phyloP scores from a whole-genome alignment of 176 grass and related monocot genomes.

The Cenchrus americanus region DNA sequence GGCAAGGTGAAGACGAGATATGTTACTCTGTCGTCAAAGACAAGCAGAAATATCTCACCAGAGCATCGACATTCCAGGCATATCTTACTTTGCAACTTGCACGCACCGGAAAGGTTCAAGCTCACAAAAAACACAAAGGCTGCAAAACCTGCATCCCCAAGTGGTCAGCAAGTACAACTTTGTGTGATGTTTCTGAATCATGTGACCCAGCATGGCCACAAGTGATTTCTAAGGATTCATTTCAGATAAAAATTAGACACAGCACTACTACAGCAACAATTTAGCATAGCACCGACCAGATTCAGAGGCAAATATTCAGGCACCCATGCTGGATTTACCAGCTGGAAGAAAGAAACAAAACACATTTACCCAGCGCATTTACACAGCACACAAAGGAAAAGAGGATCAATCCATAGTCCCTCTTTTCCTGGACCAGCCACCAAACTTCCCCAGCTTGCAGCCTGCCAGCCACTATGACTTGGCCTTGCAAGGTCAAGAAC shows the following conservation, averaged over 20 bases:
- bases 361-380: background rate
- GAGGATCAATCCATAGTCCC: background rate
- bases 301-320: constrained; percentile 39
- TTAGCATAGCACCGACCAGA: constrained; percentile 14
- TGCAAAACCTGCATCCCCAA: constrained; percentile 9
- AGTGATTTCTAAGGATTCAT: background rate
- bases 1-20: background rate
- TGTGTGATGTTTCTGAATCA: constrained; percentile 14
- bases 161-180: background rate
- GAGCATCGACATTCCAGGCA: constrained; percentile 17
- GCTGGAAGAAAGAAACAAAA: background rate
- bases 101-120: background rate
- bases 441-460: background rate
- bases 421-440: background rate
- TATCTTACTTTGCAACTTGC: constrained; percentile 14
- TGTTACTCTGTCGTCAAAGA: background rate
- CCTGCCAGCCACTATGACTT: background rate
- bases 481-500: constrained; percentile 74
- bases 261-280: background rate
- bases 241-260: background rate
- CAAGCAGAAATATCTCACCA: constrained; percentile 27
- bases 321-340: constrained; percentile 25
- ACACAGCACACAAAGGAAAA: constrained; percentile 4
- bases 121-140: constrained; percentile 2
- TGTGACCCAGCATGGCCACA: constrained; percentile 17